Base-by-base conservation (phyloP, 176 grass and related monocot genomes). In the Carex parvula region DNA sequence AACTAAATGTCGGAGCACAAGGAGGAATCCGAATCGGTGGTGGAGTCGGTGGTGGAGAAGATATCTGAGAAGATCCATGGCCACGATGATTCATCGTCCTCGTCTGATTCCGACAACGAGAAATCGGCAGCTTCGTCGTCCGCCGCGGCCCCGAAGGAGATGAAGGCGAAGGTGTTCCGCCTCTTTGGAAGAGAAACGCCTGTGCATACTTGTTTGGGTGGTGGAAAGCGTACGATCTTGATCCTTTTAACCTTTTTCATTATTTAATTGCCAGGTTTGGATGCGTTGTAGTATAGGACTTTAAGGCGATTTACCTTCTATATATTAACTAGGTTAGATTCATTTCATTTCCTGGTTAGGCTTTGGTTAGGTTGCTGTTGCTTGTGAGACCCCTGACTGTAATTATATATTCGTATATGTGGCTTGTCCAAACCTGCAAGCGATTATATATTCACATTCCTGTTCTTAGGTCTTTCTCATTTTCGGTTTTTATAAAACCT, bases 91-190 rank as follows among this genome's bases (percentile, higher is more conserved):
- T 88, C 88, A 1, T 90, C 90, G 14, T 94, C 89, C 1, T 90
- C 79, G 5, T 94, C 94, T 11, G 94, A 97, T 82, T 92, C 90
- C 70, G 90, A 97, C 73, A 72, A 92, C 74, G 90, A 92, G 64
- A 97, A 91, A 73, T 82, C 87, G 83, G 71, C 84, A 61, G 87
- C 33, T 7, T 4, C 71, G 5, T 54, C 46, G 12, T 22, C 73
- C 17, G 14, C 50, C 12, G 50, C 48, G 6, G 22, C 84, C 10
- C 33, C 87, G 55, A 60, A 88, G 18, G 79, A 76, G 32, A 64
- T 83, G 59, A 85, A 95, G 75, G 61, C 79, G 3, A 67, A 74
- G 72, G 87, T 91, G 37, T 83, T 20, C 13, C 88, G 84, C 33
- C 61, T 89, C 50, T 89, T 89, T 42, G 88, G 88, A 44, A 60